phyloP scores from a whole-genome alignment of 345 rosid species.

The Melaleuca quinquenervia region DNA sequence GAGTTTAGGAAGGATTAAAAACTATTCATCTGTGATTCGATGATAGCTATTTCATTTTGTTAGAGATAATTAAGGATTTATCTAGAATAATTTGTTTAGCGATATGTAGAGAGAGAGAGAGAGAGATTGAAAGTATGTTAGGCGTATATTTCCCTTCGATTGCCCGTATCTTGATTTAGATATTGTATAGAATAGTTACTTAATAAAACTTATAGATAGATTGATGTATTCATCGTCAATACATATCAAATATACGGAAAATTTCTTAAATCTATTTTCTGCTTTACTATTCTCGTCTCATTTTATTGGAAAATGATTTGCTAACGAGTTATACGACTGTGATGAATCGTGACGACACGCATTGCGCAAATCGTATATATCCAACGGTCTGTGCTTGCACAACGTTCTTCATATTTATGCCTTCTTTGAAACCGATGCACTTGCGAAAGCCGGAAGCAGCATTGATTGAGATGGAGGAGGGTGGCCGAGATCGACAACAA shows the following conservation, averaged over 20 bases:
- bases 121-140: no score
- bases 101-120: no score
- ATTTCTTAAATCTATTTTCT: no score
- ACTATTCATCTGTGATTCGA: fast-evolving
- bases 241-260: no score
- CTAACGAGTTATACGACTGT: fast-evolving
- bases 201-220: no score
- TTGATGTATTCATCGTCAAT: no score
- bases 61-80: no score
- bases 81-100: no score
- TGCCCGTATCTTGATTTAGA: no score
- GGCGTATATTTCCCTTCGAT: no score
- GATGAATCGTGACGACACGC: neutral
- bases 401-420: neutral
- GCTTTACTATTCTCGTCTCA: no score
- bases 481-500: neutral
- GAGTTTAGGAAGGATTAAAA: neutral
- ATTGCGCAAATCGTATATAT: neutral
- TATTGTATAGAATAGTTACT: no score
- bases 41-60: neutral
- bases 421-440: neutral
- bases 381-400: neutral
- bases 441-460: fast-evolving
- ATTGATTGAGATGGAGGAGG: neutral
- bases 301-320: neutral